Evolutionary conservation across 2,329 filamentous ascomycete species (phyloP).

Genomic region (Aspergillus tamarii): DNA sequence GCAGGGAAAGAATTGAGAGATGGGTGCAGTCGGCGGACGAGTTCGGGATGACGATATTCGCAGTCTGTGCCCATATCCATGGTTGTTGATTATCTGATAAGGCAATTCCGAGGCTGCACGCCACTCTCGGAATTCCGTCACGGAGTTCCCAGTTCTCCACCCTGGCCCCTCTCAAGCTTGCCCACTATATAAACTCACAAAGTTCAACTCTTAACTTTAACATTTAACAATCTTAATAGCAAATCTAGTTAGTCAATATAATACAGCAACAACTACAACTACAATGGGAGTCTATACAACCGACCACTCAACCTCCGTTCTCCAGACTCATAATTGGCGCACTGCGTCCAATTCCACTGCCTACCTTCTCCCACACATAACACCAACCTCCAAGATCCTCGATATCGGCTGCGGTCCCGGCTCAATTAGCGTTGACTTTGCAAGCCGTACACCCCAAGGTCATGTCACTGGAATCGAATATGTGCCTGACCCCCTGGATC

Average conservation of each 20-base stretch:
- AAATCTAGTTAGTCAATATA: not conserved
- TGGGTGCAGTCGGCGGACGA: conserved; percentile 59
- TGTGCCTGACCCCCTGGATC: conserved; percentile 33
- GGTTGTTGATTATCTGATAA: conserved; percentile 23
- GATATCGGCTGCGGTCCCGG: conserved; percentile 52
- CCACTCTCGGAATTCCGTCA: not conserved
- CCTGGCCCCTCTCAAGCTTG: not conserved
- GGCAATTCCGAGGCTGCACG: conserved; percentile 8
- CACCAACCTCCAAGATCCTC: conserved; percentile 41
- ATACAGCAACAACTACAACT: not conserved
- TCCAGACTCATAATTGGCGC: conserved; percentile 41
- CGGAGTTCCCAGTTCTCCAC: not conserved
- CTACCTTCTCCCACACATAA: conserved; percentile 44
- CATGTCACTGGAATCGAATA: conserved; percentile 44
- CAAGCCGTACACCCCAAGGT: conserved; percentile 40
- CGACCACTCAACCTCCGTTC: conserved; percentile 42
- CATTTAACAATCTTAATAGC: not conserved
- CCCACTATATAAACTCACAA: not conserved
- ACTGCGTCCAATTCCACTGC: conserved; percentile 41
- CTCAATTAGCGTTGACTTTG: conserved; percentile 47
- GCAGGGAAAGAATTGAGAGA: conserved; percentile 46
- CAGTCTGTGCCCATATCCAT: conserved; percentile 35
- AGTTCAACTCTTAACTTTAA: not conserved
- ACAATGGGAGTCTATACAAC: conserved; percentile 39
- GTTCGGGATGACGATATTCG: conserved; percentile 58